phyloP scores from a whole-genome alignment of 2,329 filamentous ascomycete species.

The Coleophoma cylindrospora region DNA sequence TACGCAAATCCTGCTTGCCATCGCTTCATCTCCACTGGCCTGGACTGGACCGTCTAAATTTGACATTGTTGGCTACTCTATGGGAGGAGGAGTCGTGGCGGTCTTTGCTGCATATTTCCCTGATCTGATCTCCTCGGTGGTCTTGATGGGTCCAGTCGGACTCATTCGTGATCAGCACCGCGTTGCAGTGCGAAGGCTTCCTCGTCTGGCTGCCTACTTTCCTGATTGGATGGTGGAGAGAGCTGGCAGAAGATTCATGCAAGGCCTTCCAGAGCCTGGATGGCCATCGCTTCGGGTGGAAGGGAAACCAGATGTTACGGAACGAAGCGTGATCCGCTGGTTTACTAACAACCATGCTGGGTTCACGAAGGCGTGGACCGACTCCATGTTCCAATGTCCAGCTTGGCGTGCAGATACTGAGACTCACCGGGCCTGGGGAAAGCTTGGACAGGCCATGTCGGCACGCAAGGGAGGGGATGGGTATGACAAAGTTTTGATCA shows the following conservation, averaged over 20 bases:
- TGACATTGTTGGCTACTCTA: slow-evolving; percentile 71
- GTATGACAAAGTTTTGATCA: slow-evolving; percentile 40
- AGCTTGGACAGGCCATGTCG: slow-evolving; percentile 36
- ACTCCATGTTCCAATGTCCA: slow-evolving; percentile 39
- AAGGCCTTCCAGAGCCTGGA: neutral
- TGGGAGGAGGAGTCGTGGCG: slow-evolving; percentile 70
- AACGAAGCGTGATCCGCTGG: slow-evolving; percentile 42
- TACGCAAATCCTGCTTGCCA: slow-evolving; percentile 57
- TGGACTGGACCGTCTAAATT: slow-evolving; percentile 53
- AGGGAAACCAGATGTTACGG: slow-evolving; percentile 15
- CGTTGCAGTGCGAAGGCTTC: no score
- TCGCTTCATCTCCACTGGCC: slow-evolving; percentile 55
- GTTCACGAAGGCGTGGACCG: slow-evolving; percentile 56
- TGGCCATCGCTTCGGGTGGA: slow-evolving; percentile 4
- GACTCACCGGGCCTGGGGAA: slow-evolving; percentile 46
- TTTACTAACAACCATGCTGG: slow-evolving; percentile 50
- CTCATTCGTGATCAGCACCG: slow-evolving; percentile 57
- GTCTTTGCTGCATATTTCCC: slow-evolving; percentile 68
- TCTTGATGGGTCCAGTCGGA: slow-evolving; percentile 76
- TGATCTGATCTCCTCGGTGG: slow-evolving; percentile 59
- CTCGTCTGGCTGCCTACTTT: no score
- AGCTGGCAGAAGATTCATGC: slow-evolving; percentile 26
- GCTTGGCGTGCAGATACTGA: slow-evolving; percentile 49
- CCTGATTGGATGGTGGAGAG: slow-evolving; percentile 33
- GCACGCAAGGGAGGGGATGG: no score